Evolutionary conservation across 2,329 filamentous ascomycete species (phyloP), one percentile per base, ranked within the genome.

Genomic region (Orbilia javanica): DNA sequence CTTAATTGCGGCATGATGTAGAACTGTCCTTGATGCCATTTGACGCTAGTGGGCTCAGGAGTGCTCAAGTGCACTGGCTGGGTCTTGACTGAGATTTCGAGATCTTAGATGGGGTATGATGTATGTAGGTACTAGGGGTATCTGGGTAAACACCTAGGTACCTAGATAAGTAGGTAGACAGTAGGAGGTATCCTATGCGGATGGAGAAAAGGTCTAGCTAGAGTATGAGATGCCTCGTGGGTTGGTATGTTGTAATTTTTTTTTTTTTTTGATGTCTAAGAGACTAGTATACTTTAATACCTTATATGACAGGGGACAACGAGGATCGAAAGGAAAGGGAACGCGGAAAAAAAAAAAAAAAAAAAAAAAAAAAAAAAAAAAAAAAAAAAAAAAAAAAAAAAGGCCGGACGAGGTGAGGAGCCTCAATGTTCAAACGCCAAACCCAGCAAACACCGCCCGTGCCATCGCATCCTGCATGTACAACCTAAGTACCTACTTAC

Each of bases 1-100:
- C 34, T 55, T 72, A 18, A 73, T 22, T 11, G 67, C 63, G 15
- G 68, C 67, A 69, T 79, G 69, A 36, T 79, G 44, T 3, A 72
- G 63, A 18, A 65, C 53, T 15, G 39, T 31, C 29, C 73, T 69
- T 10, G 50, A 48, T 1, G 73, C 4, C 73, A 77, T 77, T 50
- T 20, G 63, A 34, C 2, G n/a, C 42, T 4, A 25, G 15, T 25
- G 27, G 36, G 39, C 25, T 42, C 53, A 25, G 11, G n/a, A 25
- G n/a, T 52, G 39, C 25, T 42, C 53, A 25, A 18, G n/a, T 36
- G n/a, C 44, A 3, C 44, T 15, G 25, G n/a, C 18, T 13, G 3
- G 5, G 13, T 48, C 5, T 18, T 15, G 22, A 11, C n/a, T 20
- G 29, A 18, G 52, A 36, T 34, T 53, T 15, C 11, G 22, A 22